Evolutionary conservation across 23 red algal species (phyloP).

Genomic region (Gracilaria domingensis): DNA sequence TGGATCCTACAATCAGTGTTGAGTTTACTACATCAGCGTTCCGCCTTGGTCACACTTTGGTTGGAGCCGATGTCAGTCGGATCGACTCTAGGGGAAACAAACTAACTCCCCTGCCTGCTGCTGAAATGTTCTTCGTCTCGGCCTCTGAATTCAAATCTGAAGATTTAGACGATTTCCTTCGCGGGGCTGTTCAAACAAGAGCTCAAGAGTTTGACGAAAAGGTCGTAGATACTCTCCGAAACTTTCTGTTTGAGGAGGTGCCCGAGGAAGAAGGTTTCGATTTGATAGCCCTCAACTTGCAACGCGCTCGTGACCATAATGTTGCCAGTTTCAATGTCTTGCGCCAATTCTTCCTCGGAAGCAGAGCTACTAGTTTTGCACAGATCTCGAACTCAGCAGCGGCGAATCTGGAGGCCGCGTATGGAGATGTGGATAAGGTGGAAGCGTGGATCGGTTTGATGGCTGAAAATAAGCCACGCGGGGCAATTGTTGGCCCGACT

Average conservation of each 20-base stretch:
- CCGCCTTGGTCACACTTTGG: slow-evolving; percentile 65
- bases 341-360: slow-evolving; percentile 9
- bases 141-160: no score
- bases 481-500: no score
- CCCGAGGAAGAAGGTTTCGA: not conserved
- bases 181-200: not conserved
- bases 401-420: no score
- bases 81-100: not conserved
- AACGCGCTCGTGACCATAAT: slow-evolving; percentile 47
- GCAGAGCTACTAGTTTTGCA: no score
- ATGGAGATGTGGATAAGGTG: no score
- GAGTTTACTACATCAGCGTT: slow-evolving; percentile 53
- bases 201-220: not conserved
- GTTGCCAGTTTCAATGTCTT: slow-evolving; percentile 20
- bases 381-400: no score
- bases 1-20: slow-evolving; percentile 40
- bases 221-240: not conserved
- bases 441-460: no score
- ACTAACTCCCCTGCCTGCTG: slow-evolving; percentile 29
- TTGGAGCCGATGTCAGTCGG: slow-evolving; percentile 31
- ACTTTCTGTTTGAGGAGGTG: not conserved
- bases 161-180: no score
- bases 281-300: slow-evolving; percentile 14
- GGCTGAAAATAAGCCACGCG: no score
- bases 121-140: no score